A percentile compares a stretch with the other conserved stretches of the same genome.
Conservation (phyloP, 768 basidiomycete genomes). For the Rhodotorula paludigena region DNA sequence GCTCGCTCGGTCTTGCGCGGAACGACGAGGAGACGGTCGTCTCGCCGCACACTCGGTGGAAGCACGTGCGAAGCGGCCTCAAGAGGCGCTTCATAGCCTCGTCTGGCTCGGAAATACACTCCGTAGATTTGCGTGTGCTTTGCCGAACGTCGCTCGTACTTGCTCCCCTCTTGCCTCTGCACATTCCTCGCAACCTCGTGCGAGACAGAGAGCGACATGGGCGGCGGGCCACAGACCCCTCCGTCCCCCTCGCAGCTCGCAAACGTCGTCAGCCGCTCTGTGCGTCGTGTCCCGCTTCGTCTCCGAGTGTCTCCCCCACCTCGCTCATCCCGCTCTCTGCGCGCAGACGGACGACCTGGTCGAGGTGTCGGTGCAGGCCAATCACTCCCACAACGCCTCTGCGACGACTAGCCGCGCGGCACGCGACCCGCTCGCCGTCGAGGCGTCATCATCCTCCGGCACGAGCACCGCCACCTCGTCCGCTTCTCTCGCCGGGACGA, state of each 20-base stretch:
- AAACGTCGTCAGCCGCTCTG: conserved; percentile 12
- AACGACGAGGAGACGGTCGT: no score
- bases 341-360: conserved; percentile 27
- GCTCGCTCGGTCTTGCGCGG: no score
- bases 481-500: not conserved
- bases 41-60: no score
- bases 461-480: conserved; percentile 5
- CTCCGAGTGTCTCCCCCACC: not conserved
- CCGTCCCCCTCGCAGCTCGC: not conserved
- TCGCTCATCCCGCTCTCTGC: not conserved
- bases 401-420: not conserved
- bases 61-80: no score
- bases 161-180: no score
- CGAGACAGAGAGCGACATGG: conserved; percentile 13
- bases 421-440: not conserved
- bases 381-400: not conserved
- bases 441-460: not conserved
- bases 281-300: not conserved
- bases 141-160: no score
- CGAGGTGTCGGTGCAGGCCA: not conserved
- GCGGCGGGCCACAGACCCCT: conserved; percentile 20
- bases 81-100: no score
- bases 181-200: no score
- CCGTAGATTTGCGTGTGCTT: no score
- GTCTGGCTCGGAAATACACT: no score